Base-by-base conservation (phyloP, 176 grass and related monocot species). In the Chrysopogon serrulatus region DNA sequence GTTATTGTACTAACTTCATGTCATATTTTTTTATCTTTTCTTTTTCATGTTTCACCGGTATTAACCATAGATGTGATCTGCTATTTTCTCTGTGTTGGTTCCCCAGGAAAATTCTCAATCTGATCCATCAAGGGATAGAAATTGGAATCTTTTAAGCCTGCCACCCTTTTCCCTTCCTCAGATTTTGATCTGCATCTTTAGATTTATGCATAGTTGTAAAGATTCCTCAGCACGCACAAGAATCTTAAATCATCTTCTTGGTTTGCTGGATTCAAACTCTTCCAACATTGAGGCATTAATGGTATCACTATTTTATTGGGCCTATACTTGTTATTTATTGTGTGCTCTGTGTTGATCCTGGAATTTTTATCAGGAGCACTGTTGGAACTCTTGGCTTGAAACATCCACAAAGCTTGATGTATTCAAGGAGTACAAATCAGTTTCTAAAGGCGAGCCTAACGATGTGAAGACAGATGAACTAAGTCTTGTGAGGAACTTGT, bases 181-280 rank as follows among this genome's bases (percentile, higher is more conserved):
- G 82, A 95, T 95, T 88, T 91, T 98, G 77, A 82, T 91, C 42
- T 95, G 95, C 60, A 92, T 95, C 71, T 95, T 98, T 88, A 90
- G 90, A 78, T 95, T 87, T 77, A 86, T 98, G 91, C 89, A 93
- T 74, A 90, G 72, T 85, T 98, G 96, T 88, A 85, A 90, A 78
- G 93, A 98, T 79, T 67, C 85, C 60, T 95, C 91, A 80, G 87
- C 81, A 31, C 96, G 93, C 10, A 81, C 77, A 56, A 93, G 93
- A 87, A 87, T 98, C 60, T 90, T 98, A 51, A 79, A 73, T 83
- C 88, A 93, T 88, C 79, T 95, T 82, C 86, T 98, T 54, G 85
- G 82, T 88, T 87, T 95, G 63, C 86, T 98, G 17, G 93, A 91
- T 86, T 95, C 93, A 90, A 98, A 93, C 83, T 83, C 89, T 75